Evolutionary conservation across 2,329 filamentous ascomycete species (phyloP).

Genomic region (Xylaria sp.): DNA sequence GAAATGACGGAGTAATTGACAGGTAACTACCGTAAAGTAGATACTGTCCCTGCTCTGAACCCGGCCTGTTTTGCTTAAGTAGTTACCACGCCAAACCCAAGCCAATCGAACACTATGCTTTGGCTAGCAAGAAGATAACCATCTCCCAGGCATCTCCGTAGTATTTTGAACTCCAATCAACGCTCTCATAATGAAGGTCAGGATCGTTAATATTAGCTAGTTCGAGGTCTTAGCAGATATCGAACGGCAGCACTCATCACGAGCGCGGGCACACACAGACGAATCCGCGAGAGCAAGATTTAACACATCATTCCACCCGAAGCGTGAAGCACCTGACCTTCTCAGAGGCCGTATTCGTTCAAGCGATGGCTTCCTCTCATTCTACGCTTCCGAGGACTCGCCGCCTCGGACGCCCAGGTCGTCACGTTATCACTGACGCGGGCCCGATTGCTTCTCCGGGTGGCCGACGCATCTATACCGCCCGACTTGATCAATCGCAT

Average conservation of each 20-base stretch:
- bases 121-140: not conserved
- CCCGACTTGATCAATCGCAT: slow-evolving; percentile 45
- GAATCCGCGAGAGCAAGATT: slow-evolving; percentile 36
- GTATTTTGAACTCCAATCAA: not conserved
- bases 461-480: slow-evolving; percentile 49
- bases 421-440: slow-evolving; percentile 46
- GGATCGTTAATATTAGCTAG: slow-evolving; percentile 16
- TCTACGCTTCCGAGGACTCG: slow-evolving; percentile 48
- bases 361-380: slow-evolving; percentile 56
- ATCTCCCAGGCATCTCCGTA: not conserved
- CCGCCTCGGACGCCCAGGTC: slow-evolving; percentile 43
- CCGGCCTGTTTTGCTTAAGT: not conserved
- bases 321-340: slow-evolving; percentile 47
- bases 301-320: slow-evolving; percentile 52
- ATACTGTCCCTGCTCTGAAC: no score
- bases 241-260: not conserved
- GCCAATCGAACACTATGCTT: not conserved
- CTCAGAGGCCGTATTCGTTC: slow-evolving; percentile 52
- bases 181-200: slow-evolving; percentile 14
- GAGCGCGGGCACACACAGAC: not conserved
- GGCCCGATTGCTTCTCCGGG: slow-evolving; percentile 46
- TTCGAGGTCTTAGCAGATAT: slow-evolving; percentile 20
- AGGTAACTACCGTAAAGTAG: no score
- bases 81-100: not conserved
- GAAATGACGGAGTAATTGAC: no score